phyloP scores from a whole-genome alignment of 768 basidiomycete species.

The Boletus vinaceobasis region DNA sequence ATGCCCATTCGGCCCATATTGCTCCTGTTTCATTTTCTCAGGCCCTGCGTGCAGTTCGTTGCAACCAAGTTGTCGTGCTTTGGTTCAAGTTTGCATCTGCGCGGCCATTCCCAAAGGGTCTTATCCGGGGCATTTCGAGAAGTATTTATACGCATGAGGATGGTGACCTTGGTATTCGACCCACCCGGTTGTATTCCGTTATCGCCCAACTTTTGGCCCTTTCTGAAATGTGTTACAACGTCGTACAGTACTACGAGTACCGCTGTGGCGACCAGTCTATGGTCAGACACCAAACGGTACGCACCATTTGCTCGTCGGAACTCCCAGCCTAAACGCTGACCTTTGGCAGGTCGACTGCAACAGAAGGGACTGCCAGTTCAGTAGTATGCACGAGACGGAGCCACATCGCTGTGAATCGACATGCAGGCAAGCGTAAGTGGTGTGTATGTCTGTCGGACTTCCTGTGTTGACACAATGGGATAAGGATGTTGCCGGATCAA shows the following conservation, averaged over 20 bases:
- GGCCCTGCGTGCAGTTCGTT: conserved; percentile 3
- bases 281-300: conserved; percentile 35
- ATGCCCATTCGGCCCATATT: conserved; percentile 11
- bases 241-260: conserved; percentile 34
- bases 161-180: background rate
- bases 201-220: background rate
- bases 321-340: background rate
- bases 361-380: conserved; percentile 36
- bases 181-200: conserved; percentile 1
- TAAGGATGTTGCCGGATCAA: conserved; percentile 31
- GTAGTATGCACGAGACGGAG: conserved; percentile 31
- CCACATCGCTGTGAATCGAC: conserved; percentile 37
- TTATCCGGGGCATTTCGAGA: background rate
- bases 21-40: conserved; percentile 18
- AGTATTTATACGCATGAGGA: conserved; percentile 23
- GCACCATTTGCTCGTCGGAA: background rate
- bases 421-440: conserved; percentile 38
- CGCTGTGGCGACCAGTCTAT: conserved; percentile 32
- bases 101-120: conserved; percentile 5
- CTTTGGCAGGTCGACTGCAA: conserved; percentile 49
- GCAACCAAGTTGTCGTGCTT: background rate
- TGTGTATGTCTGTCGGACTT: background rate
- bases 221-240: conserved; percentile 32
- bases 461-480: conserved; percentile 1
- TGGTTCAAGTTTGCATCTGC: conserved; percentile 1